Conservation (phyloP, 495 filamentous ascomycete genomes). For the Aspergillus ostianus region DNA sequence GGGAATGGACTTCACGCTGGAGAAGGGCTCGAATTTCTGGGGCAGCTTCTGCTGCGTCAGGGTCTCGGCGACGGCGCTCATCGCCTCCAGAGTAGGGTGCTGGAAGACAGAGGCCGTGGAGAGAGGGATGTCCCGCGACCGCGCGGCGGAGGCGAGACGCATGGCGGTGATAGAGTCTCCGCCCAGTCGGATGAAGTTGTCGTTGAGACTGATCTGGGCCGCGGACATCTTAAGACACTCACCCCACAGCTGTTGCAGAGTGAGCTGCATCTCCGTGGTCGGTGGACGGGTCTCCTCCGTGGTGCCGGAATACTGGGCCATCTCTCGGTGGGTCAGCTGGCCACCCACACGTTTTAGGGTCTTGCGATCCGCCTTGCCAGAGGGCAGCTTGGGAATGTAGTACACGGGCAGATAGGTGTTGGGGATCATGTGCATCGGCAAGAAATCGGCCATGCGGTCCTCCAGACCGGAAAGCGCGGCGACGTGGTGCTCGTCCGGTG, state of each 20-base stretch:
- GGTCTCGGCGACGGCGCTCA: conserved; percentile 20
- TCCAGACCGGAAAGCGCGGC: conserved; percentile 6
- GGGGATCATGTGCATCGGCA: conserved; percentile 16
- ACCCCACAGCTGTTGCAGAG: conserved; percentile 21
- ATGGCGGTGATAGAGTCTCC: conserved; percentile 60
- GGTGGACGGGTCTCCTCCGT: conserved; percentile 10
- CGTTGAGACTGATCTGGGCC: conserved; percentile 22
- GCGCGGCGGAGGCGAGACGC: conserved; percentile 43
- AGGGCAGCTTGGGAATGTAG: conserved; percentile 6
- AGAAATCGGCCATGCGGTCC: conserved; percentile 8
- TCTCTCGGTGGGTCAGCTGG: conserved; percentile 12
- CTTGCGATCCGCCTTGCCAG: conserved; percentile 16
- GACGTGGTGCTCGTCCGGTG: conserved; percentile 1
- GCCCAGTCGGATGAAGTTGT: conserved; percentile 51
- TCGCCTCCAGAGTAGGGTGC: conserved; percentile 20
- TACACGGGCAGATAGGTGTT: conserved; percentile 5
- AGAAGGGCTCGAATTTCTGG: conserved; percentile 17
- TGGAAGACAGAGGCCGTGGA: conserved; percentile 34
- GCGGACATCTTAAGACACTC: conserved; percentile 16
- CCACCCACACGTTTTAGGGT: conserved; percentile 10
- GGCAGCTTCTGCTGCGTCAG: conserved; percentile 12
- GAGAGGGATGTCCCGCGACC: conserved; percentile 22
- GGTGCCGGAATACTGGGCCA: conserved; percentile 14
- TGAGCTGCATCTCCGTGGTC: conserved; percentile 7
- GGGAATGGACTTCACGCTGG: conserved; percentile 27